A percentile compares a stretch with the other conserved stretches of the same genome.
Evolutionary conservation across 768 basidiomycete species (phyloP).

Genomic region (Pleurotus giganteus): DNA sequence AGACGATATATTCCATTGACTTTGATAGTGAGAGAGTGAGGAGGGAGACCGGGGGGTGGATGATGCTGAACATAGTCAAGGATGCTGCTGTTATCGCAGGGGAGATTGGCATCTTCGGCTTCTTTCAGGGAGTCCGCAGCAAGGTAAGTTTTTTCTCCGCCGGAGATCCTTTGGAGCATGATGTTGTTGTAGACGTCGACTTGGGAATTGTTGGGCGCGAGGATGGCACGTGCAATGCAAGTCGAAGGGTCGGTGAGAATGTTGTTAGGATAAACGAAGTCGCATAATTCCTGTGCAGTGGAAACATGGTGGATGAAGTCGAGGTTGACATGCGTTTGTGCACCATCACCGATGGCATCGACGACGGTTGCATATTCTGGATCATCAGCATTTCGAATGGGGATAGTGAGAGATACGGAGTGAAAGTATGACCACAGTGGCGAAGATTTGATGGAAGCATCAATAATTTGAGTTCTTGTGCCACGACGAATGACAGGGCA

Average conservation of each 20-base stretch:
- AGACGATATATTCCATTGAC: conserved; percentile 38
- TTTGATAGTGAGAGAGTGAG: conserved; percentile 30
- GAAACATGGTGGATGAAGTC: not conserved
- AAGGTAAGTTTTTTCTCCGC: conserved; percentile 8
- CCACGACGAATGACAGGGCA: conserved; percentile 36
- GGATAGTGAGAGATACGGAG: not conserved
- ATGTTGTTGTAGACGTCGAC: conserved; percentile 18
- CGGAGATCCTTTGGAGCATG: conserved; percentile 13
- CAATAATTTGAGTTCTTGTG: conserved; percentile 30
- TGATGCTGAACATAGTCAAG: conserved; percentile 39
- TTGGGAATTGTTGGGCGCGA: conserved; percentile 23
- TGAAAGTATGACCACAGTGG: conserved; percentile 29
- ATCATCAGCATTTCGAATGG: conserved; percentile 24
- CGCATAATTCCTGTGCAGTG: not conserved
- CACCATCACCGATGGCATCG: conserved; percentile 29
- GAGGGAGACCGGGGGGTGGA: conserved; percentile 37
- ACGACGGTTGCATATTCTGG: conserved; percentile 30
- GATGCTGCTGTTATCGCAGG: not conserved
- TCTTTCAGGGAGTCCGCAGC: not conserved
- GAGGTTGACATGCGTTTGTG: conserved; percentile 16
- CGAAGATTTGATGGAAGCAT: conserved; percentile 29
- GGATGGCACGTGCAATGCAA: conserved; percentile 23
- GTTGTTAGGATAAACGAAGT: not conserved
- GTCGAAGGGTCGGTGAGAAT: conserved; percentile 8
- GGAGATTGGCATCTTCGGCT: not conserved